phyloP scores from a whole-genome alignment of 139 green algal species.

The Coelastrella sp. region DNA sequence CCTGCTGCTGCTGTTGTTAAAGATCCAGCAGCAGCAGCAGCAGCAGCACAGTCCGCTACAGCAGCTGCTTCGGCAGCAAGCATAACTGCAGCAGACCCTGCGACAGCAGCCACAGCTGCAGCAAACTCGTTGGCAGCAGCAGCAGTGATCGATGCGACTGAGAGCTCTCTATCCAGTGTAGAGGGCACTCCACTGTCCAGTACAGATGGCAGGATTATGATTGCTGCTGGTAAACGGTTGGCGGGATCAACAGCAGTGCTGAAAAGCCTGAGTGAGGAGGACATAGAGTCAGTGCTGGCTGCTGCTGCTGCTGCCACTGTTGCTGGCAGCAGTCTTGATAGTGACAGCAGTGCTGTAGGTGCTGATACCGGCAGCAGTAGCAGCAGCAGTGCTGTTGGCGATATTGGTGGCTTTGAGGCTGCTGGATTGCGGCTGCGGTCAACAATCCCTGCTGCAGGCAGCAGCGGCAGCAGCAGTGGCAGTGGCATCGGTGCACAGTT shows the following conservation, averaged over 20 bases:
- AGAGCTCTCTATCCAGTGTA: too few relatives aligned
- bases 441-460: too few relatives aligned
- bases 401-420: too few relatives aligned
- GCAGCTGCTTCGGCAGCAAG: neutral
- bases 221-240: neutral
- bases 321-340: neutral
- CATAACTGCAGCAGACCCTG: neutral
- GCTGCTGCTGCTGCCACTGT: neutral
- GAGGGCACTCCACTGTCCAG: neutral
- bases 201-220: neutral
- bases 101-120: neutral
- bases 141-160: too few relatives aligned
- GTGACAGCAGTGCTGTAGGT: neutral
- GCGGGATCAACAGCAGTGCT: neutral
- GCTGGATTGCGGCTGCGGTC: too few relatives aligned
- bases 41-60: neutral
- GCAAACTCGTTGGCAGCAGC: neutral
- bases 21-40: neutral
- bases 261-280: neutral
- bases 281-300: neutral
- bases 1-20: neutral
- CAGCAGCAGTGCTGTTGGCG: too few relatives aligned
- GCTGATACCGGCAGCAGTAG: conserved; percentile 11
- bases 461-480: neutral
- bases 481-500: neutral